These are phyloP conservation scores for Cryphonectria naterciae DNA, from an alignment of 2,329 filamentous ascomycete genomes.

Conservation along the genomic window DNA sequence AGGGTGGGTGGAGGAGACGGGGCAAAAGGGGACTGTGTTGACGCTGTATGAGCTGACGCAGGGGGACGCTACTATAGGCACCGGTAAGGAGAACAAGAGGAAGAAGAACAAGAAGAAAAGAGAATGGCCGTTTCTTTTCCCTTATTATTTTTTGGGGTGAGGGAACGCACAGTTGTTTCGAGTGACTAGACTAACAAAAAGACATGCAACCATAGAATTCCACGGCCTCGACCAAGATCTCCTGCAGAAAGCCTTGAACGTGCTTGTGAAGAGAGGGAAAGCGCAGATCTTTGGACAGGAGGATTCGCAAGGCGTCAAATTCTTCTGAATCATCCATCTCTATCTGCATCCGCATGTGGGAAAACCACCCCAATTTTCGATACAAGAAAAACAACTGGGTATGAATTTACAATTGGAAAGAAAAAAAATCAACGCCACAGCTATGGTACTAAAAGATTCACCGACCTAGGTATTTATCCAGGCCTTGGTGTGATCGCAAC, in stretches of 20 bases:
- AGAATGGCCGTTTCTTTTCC: conserved; percentile 14
- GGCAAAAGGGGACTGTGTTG: conserved; percentile 84
- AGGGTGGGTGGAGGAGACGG: conserved; percentile 84
- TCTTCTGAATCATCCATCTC: conserved; percentile 67
- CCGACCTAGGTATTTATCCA: not conserved
- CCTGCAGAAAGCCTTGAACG: conserved; percentile 75
- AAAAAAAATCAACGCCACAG: no score
- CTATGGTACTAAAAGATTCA: not conserved
- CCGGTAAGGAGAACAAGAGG: conserved; percentile 53
- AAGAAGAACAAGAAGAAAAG: not conserved
- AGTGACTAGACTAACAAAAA: not conserved
- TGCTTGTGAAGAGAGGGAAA: conserved; percentile 87
- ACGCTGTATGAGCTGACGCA: conserved; percentile 91
- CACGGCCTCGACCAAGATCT: conserved; percentile 86
- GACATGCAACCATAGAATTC: conserved; percentile 63
- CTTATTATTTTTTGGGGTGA: not conserved
- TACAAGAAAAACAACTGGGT: not conserved
- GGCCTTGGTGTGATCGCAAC: not conserved
- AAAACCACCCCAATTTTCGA: not conserved
- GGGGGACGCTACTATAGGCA: conserved; percentile 76
- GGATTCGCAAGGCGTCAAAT: conserved; percentile 91
- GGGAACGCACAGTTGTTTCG: not conserved
- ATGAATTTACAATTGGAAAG: not conserved
- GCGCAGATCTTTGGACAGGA: conserved; percentile 92
- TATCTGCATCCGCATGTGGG: not conserved